Percentiles rank a stretch among this genome's conserved stretches.
phyloP scores from a whole-genome alignment of 225 moss, liverwort and hornwort genomes.

The Pseudoscleropodium purum region DNA sequence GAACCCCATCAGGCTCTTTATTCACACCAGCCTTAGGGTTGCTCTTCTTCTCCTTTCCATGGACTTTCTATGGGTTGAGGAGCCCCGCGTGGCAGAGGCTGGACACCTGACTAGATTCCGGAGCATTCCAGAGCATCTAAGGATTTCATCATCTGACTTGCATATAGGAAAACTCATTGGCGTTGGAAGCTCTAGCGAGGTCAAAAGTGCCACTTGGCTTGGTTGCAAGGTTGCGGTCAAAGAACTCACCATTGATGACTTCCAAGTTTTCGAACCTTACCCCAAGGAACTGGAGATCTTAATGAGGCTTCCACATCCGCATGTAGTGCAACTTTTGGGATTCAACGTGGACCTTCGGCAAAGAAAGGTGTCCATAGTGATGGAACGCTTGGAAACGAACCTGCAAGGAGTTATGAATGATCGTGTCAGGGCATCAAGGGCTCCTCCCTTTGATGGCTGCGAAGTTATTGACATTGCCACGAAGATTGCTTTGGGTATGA shows the following conservation, averaged over 20 bases:
- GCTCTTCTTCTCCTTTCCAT: not conserved
- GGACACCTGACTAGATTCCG: not conserved
- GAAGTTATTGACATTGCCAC: not conserved
- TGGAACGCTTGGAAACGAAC: not conserved
- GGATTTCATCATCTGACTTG: not conserved
- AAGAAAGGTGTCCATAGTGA: not conserved
- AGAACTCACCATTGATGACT: not conserved
- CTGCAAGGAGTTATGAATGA: not conserved
- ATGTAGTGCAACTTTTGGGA: conserved; percentile 3
- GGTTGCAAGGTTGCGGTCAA: not conserved
- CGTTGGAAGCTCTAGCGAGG: not conserved
- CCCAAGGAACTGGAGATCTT: not conserved
- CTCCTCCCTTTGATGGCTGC: not conserved
- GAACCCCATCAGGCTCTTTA: not conserved
- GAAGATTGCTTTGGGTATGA: conserved; percentile 22
- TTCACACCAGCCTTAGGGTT: not conserved
- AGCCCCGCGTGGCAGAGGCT: no score
- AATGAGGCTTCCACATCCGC: not conserved
- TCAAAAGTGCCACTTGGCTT: not conserved
- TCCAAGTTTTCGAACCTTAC: not conserved
- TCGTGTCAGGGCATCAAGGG: not conserved
- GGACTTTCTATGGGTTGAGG: no score
- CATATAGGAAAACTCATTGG: not conserved
- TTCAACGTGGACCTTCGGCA: not conserved
- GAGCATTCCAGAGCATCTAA: not conserved